Evolutionary conservation across 305 asterid genomes (phyloP).

Genomic region (Fraxinus dipetala): DNA sequence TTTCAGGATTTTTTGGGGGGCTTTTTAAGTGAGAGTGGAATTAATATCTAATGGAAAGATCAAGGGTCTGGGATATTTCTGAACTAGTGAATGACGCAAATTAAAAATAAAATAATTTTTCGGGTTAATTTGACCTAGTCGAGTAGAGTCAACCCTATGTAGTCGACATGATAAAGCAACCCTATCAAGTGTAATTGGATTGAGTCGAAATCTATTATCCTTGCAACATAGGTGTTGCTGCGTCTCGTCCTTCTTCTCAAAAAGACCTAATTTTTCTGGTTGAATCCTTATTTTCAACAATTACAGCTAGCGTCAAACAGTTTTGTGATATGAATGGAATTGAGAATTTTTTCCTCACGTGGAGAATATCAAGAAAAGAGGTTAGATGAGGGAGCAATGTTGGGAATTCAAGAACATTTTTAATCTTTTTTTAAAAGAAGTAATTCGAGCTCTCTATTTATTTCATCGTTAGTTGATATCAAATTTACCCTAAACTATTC

Average conservation of each 20-base stretch:
- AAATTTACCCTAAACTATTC: not conserved
- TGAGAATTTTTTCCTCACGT: too few relatives aligned
- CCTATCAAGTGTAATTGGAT: not conserved
- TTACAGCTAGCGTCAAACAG: too few relatives aligned
- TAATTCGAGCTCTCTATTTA: not conserved
- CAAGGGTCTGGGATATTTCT: slow-evolving; percentile 11
- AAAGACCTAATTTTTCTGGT: too few relatives aligned
- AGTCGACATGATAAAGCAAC: not conserved
- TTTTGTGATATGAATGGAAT: too few relatives aligned
- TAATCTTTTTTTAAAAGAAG: not conserved
- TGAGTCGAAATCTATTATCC: not conserved
- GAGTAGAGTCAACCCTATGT: too few relatives aligned
- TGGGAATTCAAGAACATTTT: too few relatives aligned
- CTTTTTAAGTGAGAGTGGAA: not conserved
- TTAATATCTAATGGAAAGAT: slow-evolving; percentile 11
- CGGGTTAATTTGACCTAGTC: not conserved
- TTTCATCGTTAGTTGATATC: not conserved
- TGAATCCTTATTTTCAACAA: too few relatives aligned
- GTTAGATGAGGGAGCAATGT: too few relatives aligned
- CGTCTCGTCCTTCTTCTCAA: too few relatives aligned
- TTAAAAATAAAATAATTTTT: not conserved
- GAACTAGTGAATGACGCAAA: not conserved
- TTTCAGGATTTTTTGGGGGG: slow-evolving; percentile 18
- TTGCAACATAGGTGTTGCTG: too few relatives aligned
- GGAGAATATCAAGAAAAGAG: too few relatives aligned